Conservation (phyloP, 176 grass and related monocot genomes). For the Avena eriantha region DNA sequence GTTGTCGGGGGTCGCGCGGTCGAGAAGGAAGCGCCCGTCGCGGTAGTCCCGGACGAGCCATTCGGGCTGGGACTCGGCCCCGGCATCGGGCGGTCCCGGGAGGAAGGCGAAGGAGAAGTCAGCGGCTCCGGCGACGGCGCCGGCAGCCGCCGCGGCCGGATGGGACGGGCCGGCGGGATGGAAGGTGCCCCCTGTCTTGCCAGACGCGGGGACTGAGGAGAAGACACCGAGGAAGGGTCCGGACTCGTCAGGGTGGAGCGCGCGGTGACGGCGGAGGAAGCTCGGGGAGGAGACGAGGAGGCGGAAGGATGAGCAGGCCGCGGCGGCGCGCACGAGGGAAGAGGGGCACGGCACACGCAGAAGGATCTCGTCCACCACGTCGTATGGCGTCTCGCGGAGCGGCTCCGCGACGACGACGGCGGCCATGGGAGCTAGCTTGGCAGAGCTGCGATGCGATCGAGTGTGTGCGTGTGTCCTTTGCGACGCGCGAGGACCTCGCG, state of each 20-base stretch:
- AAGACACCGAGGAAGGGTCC: background rate
- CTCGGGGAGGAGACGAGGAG: background rate
- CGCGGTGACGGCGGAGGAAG: conserved; percentile 12
- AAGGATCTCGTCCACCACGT: conserved; percentile 9
- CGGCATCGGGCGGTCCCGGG: background rate
- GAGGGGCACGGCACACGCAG: background rate
- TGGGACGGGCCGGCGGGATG: conserved; percentile 34
- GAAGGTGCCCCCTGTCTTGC: background rate
- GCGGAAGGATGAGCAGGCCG: background rate
- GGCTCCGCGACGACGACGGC: background rate
- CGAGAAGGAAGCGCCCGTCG: conserved; percentile 56
- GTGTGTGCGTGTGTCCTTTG: background rate
- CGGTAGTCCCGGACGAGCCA: conserved; percentile 54
- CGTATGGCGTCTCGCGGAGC: background rate
- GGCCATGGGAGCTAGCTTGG: conserved; percentile 1
- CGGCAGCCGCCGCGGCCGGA: background rate
- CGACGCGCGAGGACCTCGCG: background rate
- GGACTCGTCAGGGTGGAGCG: background rate
- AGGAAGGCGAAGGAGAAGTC: conserved; percentile 58
- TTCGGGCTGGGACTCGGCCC: fast-evolving
- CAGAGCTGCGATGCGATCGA: background rate
- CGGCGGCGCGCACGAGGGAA: background rate
- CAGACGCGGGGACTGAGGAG: background rate
- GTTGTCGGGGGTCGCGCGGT: conserved; percentile 15
- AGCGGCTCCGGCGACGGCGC: background rate